Evolutionary conservation across 495 filamentous ascomycete species (phyloP), one percentile per base, ranked within the genome.

Genomic region (Penicillium canescens): DNA sequence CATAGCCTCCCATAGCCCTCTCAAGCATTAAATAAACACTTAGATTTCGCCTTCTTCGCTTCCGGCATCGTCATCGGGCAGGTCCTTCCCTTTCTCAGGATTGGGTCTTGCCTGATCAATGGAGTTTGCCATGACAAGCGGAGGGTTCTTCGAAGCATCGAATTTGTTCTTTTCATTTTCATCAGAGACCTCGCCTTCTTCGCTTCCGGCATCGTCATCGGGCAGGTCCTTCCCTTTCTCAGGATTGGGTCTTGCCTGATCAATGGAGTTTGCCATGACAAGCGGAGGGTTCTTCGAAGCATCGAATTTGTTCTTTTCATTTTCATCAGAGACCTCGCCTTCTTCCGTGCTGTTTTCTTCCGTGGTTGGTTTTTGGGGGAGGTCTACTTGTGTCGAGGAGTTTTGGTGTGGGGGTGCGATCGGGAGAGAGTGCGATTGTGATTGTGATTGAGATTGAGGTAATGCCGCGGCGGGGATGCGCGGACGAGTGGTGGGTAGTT

Each of bases 1-100:
- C 18, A 33, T 14, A 54, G 42, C 31, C 8, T 46, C 42, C 24
- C 42, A 21, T 45, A 6, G 4, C 12, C 9, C 18, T 39, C 21
- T 14, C 34, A 53, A 31, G 28, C 8, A 41, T 26, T 10, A 10
- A 31, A 7, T 12, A 26, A 33, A 23, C 18, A 36, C 8, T 39
- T 67, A 78, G 33, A 78, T 59, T 50, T 78, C 75, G 11, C 75
- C 75, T 49, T 78, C 75, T 54, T 78, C 75, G 31, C 73, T 76
- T 7, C 71, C 71, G 26, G 57, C 69, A 4, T 70, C 70, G n/a
- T 71, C 70, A 33, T 56, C 56, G 23, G 37, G 38, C 10, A 61
- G 56, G 13, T 34, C 54, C 31, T 46, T 47, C 18, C 43, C 31
- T n/a, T 14, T 24, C 6, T 9, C 37, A 0, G 40, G 4, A 6